phyloP scores from a whole-genome alignment of 2,329 filamentous ascomycete genomes.

The Fusarium sp. region DNA sequence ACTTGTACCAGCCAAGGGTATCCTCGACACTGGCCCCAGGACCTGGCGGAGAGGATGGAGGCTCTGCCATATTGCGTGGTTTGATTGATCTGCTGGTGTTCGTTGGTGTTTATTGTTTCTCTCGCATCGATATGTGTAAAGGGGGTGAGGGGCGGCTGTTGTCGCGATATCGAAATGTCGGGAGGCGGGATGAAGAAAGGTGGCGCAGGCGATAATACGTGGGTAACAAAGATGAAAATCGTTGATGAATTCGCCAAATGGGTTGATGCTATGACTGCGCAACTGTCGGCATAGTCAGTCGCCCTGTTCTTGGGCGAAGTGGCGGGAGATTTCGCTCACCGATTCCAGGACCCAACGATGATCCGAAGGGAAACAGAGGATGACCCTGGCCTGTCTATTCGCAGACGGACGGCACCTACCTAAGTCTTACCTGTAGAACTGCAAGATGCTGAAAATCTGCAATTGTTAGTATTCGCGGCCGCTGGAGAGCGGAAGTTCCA shows the following conservation, averaged over 20 bases:
- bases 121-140: slow-evolving; percentile 22
- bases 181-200: slow-evolving; percentile 1
- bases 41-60: slow-evolving; percentile 69
- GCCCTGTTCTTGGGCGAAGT: slow-evolving; percentile 20
- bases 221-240: slow-evolving; percentile 12
- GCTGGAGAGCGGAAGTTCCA: slow-evolving; percentile 43
- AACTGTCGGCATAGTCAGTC: slow-evolving; percentile 34
- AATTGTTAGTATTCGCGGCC: slow-evolving; percentile 42
- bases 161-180: slow-evolving; percentile 17
- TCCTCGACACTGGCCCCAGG: slow-evolving; percentile 70
- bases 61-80: slow-evolving; percentile 61
- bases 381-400: background rate
- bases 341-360: slow-evolving; percentile 33
- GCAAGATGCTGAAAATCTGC: slow-evolving; percentile 9
- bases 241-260: slow-evolving; percentile 5
- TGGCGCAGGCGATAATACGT: slow-evolving; percentile 8
- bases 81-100: slow-evolving; percentile 14
- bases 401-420: slow-evolving; percentile 31
- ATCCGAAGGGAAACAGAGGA: slow-evolving; percentile 19
- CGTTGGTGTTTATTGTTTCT: slow-evolving; percentile 24
- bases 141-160: slow-evolving; percentile 9
- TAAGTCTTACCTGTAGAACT: slow-evolving; percentile 31
- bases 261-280: slow-evolving; percentile 14
- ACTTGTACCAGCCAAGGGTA: slow-evolving; percentile 92
- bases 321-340: slow-evolving; percentile 39